A percentile compares a stretch with the other conserved stretches of the same genome.
Evolutionary conservation across 345 rosid species (phyloP).

Genomic region (Erysimum cheiranthoides): DNA sequence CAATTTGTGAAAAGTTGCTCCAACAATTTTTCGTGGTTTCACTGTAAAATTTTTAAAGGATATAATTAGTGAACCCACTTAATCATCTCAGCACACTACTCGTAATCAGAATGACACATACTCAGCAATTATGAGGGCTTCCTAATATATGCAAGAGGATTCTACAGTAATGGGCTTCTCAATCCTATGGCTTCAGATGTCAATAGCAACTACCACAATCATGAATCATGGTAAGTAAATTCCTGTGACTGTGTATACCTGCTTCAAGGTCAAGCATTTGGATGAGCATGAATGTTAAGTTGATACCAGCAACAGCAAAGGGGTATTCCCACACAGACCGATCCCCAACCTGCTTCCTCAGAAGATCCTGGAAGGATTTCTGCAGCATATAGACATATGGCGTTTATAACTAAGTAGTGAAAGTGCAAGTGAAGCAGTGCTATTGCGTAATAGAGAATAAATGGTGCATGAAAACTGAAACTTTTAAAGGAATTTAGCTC

Average conservation of each 20-base stretch:
- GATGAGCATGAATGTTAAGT: slow-evolving; percentile 96
- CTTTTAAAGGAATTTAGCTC: background rate
- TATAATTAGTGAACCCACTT: slow-evolving; percentile 36
- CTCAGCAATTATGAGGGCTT: slow-evolving; percentile 2
- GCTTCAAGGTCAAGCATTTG: slow-evolving; percentile 99
- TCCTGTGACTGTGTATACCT: slow-evolving; percentile 53
- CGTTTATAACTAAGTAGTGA: slow-evolving; percentile 5
- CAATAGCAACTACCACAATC: slow-evolving; percentile 2
- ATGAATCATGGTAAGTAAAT: background rate
- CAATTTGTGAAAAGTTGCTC: slow-evolving; percentile 69
- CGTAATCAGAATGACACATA: background rate
- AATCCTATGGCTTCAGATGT: slow-evolving; percentile 1
- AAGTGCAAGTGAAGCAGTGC: background rate
- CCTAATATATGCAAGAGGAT: background rate
- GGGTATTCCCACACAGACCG: slow-evolving; percentile 99
- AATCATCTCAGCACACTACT: background rate
- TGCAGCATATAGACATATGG: slow-evolving; percentile 45
- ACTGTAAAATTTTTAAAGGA: slow-evolving; percentile 57
- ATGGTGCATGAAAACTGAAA: background rate
- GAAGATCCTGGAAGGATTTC: slow-evolving; percentile 91
- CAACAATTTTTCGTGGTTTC: slow-evolving; percentile 80
- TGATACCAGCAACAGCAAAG: slow-evolving; percentile 99
- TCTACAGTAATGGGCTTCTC: background rate
- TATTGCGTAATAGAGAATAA: background rate
- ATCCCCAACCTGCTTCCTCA: slow-evolving; percentile 90